A percentile compares a stretch with the other conserved stretches of the same genome.
Conservation (phyloP, 441 rosid species). For the Populus trichocarpa region DNA sequence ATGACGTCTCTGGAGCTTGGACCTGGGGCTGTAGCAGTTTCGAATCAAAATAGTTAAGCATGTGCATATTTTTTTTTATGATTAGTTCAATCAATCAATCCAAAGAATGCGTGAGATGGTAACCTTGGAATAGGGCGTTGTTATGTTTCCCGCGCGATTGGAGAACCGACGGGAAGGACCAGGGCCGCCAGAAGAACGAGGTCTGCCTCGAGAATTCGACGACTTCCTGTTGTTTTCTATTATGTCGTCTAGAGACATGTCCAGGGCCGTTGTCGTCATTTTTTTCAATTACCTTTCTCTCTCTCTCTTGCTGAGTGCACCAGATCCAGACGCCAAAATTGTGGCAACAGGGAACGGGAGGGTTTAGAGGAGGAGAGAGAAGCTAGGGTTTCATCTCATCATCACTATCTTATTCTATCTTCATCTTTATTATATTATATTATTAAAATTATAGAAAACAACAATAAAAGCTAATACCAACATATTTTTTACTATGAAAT, state of each 20-base stretch:
- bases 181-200: conserved; percentile 56
- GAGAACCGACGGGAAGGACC: conserved; percentile 61
- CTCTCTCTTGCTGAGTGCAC: background rate
- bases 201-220: conserved; percentile 49
- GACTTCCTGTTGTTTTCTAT: conserved; percentile 54
- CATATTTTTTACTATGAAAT: too few species aligned
- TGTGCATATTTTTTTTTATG: background rate
- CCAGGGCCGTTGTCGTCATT: conserved; percentile 59
- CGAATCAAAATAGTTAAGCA: background rate
- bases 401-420: too few species aligned
- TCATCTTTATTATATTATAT: too few species aligned
- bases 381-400: background rate
- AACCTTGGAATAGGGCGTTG: conserved; percentile 51
- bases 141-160: conserved; percentile 47
- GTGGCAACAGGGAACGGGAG: background rate
- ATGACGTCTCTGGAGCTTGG: conserved; percentile 65
- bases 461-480: too few species aligned
- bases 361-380: background rate
- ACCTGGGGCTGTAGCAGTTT: conserved; percentile 26
- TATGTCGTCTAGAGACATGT: conserved; percentile 80
- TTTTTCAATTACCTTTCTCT: background rate
- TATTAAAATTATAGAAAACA: too few species aligned
- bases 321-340: background rate
- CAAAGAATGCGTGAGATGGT: conserved; percentile 5
- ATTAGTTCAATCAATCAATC: conserved; percentile 1